A percentile compares a stretch with the other conserved stretches of the same genome.
Evolutionary conservation across 345 rosid genomes (phyloP).

Genomic region (Dimocarpus longan): DNA sequence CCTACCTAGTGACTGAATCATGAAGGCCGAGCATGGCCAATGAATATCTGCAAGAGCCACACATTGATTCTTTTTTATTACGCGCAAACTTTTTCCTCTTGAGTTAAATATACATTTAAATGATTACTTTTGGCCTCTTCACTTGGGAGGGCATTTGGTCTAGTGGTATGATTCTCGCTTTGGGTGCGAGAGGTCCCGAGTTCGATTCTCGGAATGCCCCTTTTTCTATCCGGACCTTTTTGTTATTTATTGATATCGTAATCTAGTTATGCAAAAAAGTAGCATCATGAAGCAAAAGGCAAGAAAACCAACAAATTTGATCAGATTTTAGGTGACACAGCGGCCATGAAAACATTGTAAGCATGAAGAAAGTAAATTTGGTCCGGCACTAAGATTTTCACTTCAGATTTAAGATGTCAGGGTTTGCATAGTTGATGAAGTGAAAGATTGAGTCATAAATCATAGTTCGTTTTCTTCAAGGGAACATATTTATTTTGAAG

Average conservation of each 20-base stretch:
- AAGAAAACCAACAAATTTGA: not conserved
- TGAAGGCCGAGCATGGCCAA: not conserved
- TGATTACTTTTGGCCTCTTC: too few species aligned
- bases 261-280: too few species aligned
- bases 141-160: slow-evolving; percentile 59
- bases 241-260: too few species aligned
- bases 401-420: not conserved
- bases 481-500: not conserved
- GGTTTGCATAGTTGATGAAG: not conserved
- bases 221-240: too few species aligned
- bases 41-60: too few species aligned
- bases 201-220: slow-evolving; percentile 28
- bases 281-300: not conserved
- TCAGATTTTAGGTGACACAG: not conserved
- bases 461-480: not conserved
- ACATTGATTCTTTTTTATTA: too few species aligned
- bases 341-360: not conserved
- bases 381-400: not conserved
- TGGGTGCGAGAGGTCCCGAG: slow-evolving; percentile 78
- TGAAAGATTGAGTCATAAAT: not conserved
- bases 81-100: too few species aligned
- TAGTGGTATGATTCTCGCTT: slow-evolving; percentile 91
- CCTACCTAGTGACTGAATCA: not conserved
- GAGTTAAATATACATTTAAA: too few species aligned
- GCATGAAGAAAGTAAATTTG: not conserved